These are phyloP conservation scores for Leccinum pseudoinsigne DNA, from an alignment of 1,284 basidiomycete genomes.

Conservation along the genomic window DNA sequence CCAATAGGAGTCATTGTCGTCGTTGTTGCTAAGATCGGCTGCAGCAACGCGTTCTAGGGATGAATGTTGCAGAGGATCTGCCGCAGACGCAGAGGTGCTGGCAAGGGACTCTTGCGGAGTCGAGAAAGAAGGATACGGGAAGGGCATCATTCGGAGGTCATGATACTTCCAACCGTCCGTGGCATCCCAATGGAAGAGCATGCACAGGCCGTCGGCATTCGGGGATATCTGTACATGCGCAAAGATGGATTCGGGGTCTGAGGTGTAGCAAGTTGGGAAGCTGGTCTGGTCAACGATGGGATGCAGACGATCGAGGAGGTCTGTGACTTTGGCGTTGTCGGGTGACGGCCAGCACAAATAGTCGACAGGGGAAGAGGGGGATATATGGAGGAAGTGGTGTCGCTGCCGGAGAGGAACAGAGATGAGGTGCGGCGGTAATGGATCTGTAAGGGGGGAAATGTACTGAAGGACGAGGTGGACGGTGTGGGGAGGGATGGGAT, in stretches of 20 bases:
- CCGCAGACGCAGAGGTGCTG: neutral
- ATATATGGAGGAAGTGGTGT: conserved; percentile 62
- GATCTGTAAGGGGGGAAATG: conserved; percentile 50
- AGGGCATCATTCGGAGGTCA: conserved; percentile 69
- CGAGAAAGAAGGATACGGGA: conserved; percentile 51
- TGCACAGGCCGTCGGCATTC: conserved; percentile 44
- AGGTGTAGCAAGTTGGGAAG: conserved; percentile 53
- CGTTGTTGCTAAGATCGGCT: conserved; percentile 26
- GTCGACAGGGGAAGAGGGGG: conserved; percentile 46
- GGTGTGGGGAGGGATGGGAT: conserved; percentile 21
- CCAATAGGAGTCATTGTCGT: conserved; percentile 63
- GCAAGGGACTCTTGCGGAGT: conserved; percentile 41
- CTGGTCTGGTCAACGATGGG: conserved; percentile 31
- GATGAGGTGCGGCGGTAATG: conserved; percentile 60
- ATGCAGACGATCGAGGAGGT: conserved; percentile 47
- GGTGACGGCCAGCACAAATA: conserved; percentile 72
- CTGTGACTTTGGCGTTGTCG: conserved; percentile 38
- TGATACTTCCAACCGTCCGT: conserved; percentile 66
- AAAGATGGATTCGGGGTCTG: conserved; percentile 56
- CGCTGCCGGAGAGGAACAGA: conserved; percentile 60
- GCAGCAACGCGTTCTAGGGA: conserved; percentile 17
- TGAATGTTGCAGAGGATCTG: neutral
- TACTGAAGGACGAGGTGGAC: conserved; percentile 55
- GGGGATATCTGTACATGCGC: conserved; percentile 60
- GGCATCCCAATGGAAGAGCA: conserved; percentile 67